phyloP scores from a whole-genome alignment of 1,284 basidiomycete species.

The Fistulinella staudtii region DNA sequence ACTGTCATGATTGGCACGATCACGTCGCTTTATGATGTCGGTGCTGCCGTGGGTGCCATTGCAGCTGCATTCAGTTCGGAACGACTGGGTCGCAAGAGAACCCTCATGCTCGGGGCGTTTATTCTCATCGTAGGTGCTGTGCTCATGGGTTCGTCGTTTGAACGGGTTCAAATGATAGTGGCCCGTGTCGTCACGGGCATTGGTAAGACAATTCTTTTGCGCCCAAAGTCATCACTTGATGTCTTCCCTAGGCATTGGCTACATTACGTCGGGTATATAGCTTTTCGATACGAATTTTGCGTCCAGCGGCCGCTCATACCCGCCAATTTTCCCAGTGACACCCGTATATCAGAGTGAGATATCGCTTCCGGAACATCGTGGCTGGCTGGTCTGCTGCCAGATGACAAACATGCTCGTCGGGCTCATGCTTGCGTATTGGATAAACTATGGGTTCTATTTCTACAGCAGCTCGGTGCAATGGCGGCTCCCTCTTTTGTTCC shows the following conservation, averaged over 20 bases:
- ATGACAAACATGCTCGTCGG: constrained; percentile 15
- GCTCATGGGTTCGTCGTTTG: constrained; percentile 14
- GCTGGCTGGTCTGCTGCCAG: constrained; percentile 16
- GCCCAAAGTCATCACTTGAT: background rate
- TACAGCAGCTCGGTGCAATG: constrained; percentile 10
- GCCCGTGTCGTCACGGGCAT: constrained; percentile 12
- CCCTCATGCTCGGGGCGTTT: constrained; percentile 10
- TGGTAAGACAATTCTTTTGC: constrained; percentile 4
- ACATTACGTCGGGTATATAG: constrained; percentile 15
- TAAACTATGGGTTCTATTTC: constrained; percentile 18
- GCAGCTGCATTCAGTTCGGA: constrained; percentile 12
- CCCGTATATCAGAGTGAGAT: constrained; percentile 19
- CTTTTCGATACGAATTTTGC: background rate
- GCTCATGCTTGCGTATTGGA: constrained; percentile 15
- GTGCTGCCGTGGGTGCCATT: constrained; percentile 13
- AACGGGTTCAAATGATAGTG: constrained; percentile 16
- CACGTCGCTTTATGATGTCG: constrained; percentile 17
- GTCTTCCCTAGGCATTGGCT: constrained; percentile 10
- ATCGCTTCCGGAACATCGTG: constrained; percentile 13
- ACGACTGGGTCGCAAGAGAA: constrained; percentile 13
- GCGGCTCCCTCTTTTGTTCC: constrained; percentile 17
- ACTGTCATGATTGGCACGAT: constrained; percentile 20
- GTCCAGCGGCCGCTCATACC: background rate
- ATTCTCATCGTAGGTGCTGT: constrained; percentile 12
- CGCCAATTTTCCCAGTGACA: constrained; percentile 2